A percentile compares a stretch with the other conserved stretches of the same genome.
Evolutionary conservation across 2,329 filamentous ascomycete species (phyloP).

Genomic region (Pseudonectria buxi): DNA sequence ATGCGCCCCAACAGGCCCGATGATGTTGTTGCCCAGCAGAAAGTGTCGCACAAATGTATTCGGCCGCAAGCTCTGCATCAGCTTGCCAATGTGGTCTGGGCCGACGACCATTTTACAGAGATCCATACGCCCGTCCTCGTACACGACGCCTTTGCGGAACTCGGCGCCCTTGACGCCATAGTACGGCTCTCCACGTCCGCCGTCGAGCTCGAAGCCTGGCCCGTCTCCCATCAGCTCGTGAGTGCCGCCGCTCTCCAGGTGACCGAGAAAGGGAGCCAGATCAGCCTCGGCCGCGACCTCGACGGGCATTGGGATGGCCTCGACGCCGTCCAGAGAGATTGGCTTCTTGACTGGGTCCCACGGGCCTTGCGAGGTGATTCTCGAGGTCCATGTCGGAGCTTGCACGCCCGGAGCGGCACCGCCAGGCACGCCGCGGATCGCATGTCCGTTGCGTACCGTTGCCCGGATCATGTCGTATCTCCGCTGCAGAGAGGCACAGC

Average conservation of each 20-base stretch:
- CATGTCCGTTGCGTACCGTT: slow-evolving; percentile 26
- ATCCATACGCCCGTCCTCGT: slow-evolving; percentile 46
- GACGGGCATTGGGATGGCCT: slow-evolving; percentile 30
- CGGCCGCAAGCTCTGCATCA: slow-evolving; percentile 41
- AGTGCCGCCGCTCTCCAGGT: slow-evolving; percentile 26
- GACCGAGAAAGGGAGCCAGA: slow-evolving; percentile 28
- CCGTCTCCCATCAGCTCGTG: slow-evolving; percentile 16
- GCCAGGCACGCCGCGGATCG: slow-evolving; percentile 20
- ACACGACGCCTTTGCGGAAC: slow-evolving; percentile 35
- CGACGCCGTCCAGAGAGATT: slow-evolving; percentile 25
- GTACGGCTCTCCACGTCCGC: slow-evolving; percentile 30
- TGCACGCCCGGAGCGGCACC: slow-evolving; percentile 27
- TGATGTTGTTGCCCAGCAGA: slow-evolving; percentile 48
- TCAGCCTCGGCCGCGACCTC: slow-evolving; percentile 23
- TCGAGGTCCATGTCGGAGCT: slow-evolving; percentile 26
- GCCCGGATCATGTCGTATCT: slow-evolving; percentile 27
- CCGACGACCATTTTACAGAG: slow-evolving; percentile 51
- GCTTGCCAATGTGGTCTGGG: slow-evolving; percentile 40
- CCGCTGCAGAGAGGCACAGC: slow-evolving; percentile 30
- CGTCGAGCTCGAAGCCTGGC: slow-evolving; percentile 25
- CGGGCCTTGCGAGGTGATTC: slow-evolving; percentile 27
- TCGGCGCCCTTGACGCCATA: slow-evolving; percentile 30
- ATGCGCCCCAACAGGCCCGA: slow-evolving; percentile 40
- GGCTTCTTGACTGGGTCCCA: slow-evolving; percentile 26
- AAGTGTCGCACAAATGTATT: slow-evolving; percentile 45